Percentiles rank a stretch among this genome's conserved stretches.
These are phyloP conservation scores for Sclerotinia nivalis DNA, from an alignment of 2,329 filamentous ascomycete genomes.

Conservation along the genomic window DNA sequence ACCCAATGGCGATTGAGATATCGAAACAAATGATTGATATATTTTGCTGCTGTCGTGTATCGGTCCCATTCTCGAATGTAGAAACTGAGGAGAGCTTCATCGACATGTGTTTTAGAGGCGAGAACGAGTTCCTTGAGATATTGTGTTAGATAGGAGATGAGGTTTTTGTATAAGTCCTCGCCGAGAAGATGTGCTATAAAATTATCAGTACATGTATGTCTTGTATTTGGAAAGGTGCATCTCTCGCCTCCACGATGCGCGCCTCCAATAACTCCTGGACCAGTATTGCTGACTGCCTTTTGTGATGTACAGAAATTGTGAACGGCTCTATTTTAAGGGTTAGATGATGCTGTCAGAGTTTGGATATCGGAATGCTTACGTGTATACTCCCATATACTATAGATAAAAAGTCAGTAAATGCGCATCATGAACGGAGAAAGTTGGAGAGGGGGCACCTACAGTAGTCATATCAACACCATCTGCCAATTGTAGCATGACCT, in stretches of 20 bases:
- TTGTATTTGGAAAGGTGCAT: constrained; percentile 24
- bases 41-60: constrained; percentile 94
- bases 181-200: constrained; percentile 84
- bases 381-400: constrained; percentile 95
- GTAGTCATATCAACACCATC: constrained; percentile 93
- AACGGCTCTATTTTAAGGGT: constrained; percentile 64
- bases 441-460: constrained; percentile 49
- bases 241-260: constrained; percentile 70
- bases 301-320: constrained; percentile 99
- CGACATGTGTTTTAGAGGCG: constrained; percentile 75
- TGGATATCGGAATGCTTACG: constrained; percentile 52
- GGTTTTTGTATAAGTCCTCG: constrained; percentile 91
- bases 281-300: constrained; percentile 72
- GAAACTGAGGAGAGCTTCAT: constrained; percentile 86
- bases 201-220: constrained; percentile 26
- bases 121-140: constrained; percentile 72
- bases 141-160: constrained; percentile 78
- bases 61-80: constrained; percentile 97
- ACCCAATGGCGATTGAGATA: constrained; percentile 99
- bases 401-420: constrained; percentile 21
- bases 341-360: constrained; percentile 39
- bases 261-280: constrained; percentile 47
- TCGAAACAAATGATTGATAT: constrained; percentile 94
- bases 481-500: constrained; percentile 90
- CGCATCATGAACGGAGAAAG: constrained; percentile 3